phyloP scores from a whole-genome alignment of 83 land plant genomes.

The Larix sibirica region DNA sequence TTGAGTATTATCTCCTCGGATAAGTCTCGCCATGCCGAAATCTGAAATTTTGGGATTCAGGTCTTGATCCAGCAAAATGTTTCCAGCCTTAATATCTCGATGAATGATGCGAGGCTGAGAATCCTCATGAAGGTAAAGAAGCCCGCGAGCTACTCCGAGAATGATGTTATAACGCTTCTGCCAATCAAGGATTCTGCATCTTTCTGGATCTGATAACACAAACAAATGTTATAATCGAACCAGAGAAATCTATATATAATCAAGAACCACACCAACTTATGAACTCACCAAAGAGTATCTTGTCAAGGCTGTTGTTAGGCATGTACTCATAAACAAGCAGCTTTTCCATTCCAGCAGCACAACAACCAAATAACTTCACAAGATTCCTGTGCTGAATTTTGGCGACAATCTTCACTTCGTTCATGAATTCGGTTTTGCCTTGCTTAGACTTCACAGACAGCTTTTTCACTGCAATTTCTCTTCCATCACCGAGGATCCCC shows the following conservation, averaged over 20 bases:
- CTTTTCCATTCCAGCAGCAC: slow-evolving; percentile 14
- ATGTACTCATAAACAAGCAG: slow-evolving; percentile 26
- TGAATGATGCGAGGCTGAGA: slow-evolving; percentile 19
- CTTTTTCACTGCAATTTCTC: slow-evolving; percentile 25
- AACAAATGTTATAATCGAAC: neutral
- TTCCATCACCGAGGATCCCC: slow-evolving; percentile 23
- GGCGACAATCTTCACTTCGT: slow-evolving; percentile 26
- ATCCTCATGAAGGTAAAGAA: slow-evolving; percentile 17
- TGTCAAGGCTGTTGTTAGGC: slow-evolving; percentile 18
- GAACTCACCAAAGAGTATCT: slow-evolving; percentile 19
- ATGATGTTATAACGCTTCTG: slow-evolving; percentile 4
- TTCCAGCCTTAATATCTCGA: slow-evolving; percentile 19
- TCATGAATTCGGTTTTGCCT: slow-evolving; percentile 32
- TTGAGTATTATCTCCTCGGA: slow-evolving; percentile 1
- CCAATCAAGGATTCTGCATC: slow-evolving; percentile 11
- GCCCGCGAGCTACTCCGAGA: slow-evolving; percentile 13
- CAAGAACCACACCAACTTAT: neutral
- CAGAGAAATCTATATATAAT: neutral
- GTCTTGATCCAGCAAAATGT: slow-evolving; percentile 14
- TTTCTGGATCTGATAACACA: slow-evolving; percentile 2
- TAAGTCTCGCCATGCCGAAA: slow-evolving; percentile 19
- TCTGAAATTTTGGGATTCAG: slow-evolving; percentile 15
- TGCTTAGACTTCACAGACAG: slow-evolving; percentile 12
- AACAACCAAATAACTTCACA: slow-evolving; percentile 20
- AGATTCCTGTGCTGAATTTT: slow-evolving; percentile 31